Conservation (phyloP, 2,329 filamentous ascomycete species). For the Fusarium goolgardi region DNA sequence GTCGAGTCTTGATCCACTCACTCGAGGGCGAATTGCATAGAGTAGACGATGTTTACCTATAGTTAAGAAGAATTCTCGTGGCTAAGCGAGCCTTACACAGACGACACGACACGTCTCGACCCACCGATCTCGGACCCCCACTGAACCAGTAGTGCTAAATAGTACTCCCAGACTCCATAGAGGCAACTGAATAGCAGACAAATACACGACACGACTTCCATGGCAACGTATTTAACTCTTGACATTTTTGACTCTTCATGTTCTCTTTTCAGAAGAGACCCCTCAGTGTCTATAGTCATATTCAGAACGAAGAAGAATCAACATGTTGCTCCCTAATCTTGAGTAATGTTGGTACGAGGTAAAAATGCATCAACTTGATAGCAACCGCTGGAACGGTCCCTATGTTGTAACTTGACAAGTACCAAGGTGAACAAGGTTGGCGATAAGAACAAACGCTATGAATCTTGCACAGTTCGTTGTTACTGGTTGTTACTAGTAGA, state of each 20-base stretch:
- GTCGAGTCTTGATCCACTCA: slow-evolving; percentile 24
- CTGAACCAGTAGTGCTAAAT: background rate
- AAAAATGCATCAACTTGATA: background rate
- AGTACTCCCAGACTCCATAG: slow-evolving; percentile 1
- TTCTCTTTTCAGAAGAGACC: background rate
- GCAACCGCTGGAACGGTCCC: background rate
- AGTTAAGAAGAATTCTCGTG: slow-evolving; percentile 23
- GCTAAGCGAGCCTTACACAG: slow-evolving; percentile 4
- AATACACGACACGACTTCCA: background rate
- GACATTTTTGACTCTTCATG: background rate
- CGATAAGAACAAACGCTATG: background rate
- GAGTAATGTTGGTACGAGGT: background rate
- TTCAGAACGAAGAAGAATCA: background rate
- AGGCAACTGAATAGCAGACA: background rate
- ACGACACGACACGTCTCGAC: background rate
- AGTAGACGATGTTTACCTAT: background rate
- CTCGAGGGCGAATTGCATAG: slow-evolving; percentile 13
- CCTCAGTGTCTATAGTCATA: no score
- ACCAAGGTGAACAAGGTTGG: background rate
- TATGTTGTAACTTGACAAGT: background rate
- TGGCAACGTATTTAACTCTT: background rate
- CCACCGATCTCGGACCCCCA: slow-evolving; percentile 31
- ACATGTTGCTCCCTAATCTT: background rate
- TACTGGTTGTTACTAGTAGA: background rate
- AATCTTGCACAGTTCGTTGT: background rate